Conservation (phyloP, 164 flowering plant genomes). For the Warburgia ugandensis region DNA sequence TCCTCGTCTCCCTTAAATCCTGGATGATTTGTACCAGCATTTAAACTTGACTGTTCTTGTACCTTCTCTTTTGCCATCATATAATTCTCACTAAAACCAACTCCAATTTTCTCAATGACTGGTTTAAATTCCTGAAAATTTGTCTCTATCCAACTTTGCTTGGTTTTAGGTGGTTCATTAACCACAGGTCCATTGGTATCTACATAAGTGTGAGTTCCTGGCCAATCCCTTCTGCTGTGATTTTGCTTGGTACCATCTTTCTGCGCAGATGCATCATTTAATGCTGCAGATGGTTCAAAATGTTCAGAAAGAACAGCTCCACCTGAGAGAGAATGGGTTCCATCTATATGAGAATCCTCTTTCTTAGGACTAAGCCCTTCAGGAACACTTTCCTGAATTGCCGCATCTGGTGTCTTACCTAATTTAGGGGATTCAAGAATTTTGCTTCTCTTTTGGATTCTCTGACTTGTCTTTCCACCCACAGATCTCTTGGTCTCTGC, state of each 20-base stretch:
- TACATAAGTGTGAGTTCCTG: too few species aligned
- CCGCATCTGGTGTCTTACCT: slow-evolving; percentile 12
- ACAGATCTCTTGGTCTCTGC: too few species aligned
- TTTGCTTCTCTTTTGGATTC: slow-evolving; percentile 4
- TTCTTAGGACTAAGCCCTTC: slow-evolving; percentile 8
- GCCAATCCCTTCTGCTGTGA: slow-evolving; percentile 3
- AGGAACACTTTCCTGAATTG: slow-evolving; percentile 10
- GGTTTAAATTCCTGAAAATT: slow-evolving; percentile 73
- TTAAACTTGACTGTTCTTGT: slow-evolving; percentile 20
- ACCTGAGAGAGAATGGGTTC: slow-evolving; percentile 4
- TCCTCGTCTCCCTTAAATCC: slow-evolving; percentile 24
- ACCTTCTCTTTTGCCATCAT: slow-evolving; percentile 49
- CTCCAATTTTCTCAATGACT: slow-evolving; percentile 49
- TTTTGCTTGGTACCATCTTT: slow-evolving; percentile 6
- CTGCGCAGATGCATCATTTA: neutral
- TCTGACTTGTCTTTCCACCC: slow-evolving; percentile 8
- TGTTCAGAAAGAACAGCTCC: slow-evolving; percentile 7
- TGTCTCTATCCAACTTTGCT: slow-evolving; percentile 65
- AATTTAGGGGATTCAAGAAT: slow-evolving; percentile 7
- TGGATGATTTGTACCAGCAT: slow-evolving; percentile 22
- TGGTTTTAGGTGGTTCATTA: slow-evolving; percentile 10
- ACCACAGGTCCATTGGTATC: slow-evolving; percentile 10
- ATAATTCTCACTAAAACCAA: slow-evolving; percentile 68
- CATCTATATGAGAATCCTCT: slow-evolving; percentile 4
- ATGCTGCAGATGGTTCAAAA: neutral